Percentiles rank a stretch among this genome's conserved stretches.
These are phyloP conservation scores for Lactifluus hygrophoroides DNA, from an alignment of 768 basidiomycete genomes.

Conservation along the genomic window DNA sequence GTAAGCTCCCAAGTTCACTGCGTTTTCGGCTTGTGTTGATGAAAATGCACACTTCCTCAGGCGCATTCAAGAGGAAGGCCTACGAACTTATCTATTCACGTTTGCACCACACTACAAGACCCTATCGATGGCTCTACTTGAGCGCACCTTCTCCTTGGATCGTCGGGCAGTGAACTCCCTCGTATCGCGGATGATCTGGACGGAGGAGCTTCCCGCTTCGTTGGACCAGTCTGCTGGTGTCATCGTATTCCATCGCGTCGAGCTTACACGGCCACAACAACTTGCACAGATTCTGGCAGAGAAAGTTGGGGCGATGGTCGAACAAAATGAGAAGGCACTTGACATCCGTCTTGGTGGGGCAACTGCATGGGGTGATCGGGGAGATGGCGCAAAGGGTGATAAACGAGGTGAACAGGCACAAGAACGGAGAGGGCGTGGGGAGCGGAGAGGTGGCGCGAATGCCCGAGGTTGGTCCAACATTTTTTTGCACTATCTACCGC, in stretches of 20 bases:
- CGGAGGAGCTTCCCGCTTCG: slow-evolving; percentile 87
- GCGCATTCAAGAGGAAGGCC: slow-evolving; percentile 96
- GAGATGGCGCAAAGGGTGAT: slow-evolving; percentile 63
- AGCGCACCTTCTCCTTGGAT: slow-evolving; percentile 81
- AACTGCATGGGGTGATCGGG: slow-evolving; percentile 56
- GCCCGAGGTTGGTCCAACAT: slow-evolving; percentile 19
- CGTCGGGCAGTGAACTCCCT: slow-evolving; percentile 77
- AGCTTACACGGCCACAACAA: slow-evolving; percentile 81
- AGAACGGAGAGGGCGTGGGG: slow-evolving; percentile 69
- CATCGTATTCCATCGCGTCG: slow-evolving; percentile 88
- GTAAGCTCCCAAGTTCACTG: slow-evolving; percentile 39
- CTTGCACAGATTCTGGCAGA: slow-evolving; percentile 86
- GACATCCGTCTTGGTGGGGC: slow-evolving; percentile 74
- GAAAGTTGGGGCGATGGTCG: slow-evolving; percentile 75
- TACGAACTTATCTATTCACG: slow-evolving; percentile 97
- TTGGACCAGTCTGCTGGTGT: slow-evolving; percentile 87
- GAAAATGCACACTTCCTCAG: slow-evolving; percentile 32
- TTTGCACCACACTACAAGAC: slow-evolving; percentile 91
- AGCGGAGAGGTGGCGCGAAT: slow-evolving; percentile 50
- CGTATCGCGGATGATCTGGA: slow-evolving; percentile 99
- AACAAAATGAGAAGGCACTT: slow-evolving; percentile 85
- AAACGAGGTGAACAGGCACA: slow-evolving; percentile 74
- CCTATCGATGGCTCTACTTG: slow-evolving; percentile 79
- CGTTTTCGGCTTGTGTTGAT: background rate
- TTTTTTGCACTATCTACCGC: background rate